Conservation (phyloP, 768 basidiomycete species). For the Coprinellus aureogranulatus region DNA sequence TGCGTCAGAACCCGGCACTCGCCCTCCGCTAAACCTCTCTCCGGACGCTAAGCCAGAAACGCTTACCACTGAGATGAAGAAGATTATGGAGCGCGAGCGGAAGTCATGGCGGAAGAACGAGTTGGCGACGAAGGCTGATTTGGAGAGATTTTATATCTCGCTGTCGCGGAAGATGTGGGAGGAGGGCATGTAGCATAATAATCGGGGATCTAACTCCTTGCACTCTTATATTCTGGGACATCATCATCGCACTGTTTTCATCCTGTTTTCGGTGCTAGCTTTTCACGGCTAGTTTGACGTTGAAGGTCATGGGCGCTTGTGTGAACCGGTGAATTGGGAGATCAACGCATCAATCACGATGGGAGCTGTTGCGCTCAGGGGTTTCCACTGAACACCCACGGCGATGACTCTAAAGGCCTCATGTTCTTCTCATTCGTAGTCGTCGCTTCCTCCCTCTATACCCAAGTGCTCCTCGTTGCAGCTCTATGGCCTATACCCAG, state of each 20-base stretch:
- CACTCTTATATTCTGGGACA: neutral
- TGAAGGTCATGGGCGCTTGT: no score
- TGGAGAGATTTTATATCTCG: constrained; percentile 89
- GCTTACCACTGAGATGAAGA: constrained; percentile 19
- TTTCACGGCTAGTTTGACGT: neutral
- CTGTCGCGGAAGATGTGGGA: constrained; percentile 88
- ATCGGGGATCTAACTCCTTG: neutral
- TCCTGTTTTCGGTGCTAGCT: no score
- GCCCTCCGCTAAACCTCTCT: neutral
- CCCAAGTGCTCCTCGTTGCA: constrained; percentile 7
- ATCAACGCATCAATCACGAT: neutral
- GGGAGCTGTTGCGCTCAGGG: neutral
- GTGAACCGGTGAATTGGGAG: neutral
- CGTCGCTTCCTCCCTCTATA: neutral
- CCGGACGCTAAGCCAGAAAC: neutral
- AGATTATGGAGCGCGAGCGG: constrained; percentile 23
- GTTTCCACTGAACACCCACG: no score
- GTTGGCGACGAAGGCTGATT: constrained; percentile 63
- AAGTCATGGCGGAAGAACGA: constrained; percentile 42
- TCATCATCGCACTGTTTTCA: no score
- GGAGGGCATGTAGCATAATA: constrained; percentile 66
- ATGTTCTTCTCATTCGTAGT: neutral
- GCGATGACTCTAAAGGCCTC: no score
- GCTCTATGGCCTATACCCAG: constrained; percentile 51
- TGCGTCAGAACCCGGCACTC: no score